These are phyloP conservation scores for Globisporangium ultimum DNA, from an alignment of 352 stramenopile genomes.

Conservation along the genomic window DNA sequence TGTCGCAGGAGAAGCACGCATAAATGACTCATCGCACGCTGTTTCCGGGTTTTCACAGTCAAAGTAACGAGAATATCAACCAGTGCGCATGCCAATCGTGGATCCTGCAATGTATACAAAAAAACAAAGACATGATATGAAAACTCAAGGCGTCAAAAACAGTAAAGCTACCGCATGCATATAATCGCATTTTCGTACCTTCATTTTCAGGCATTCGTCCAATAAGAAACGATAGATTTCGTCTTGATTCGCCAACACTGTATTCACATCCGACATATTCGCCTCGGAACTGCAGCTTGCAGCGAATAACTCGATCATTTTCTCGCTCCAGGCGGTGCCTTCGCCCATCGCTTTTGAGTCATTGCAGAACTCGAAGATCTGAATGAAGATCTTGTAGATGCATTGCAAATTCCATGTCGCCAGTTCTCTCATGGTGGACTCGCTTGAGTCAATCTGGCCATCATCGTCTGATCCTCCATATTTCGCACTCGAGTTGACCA, in stretches of 20 bases:
- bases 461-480: constrained; percentile 13
- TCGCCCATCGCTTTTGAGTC: neutral
- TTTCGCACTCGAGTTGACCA: constrained; percentile 16
- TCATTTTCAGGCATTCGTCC: constrained; percentile 42
- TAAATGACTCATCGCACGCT: constrained; percentile 38
- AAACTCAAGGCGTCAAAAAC: neutral
- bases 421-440: constrained; percentile 1
- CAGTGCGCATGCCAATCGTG: constrained; percentile 38
- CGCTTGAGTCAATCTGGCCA: neutral
- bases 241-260: constrained; percentile 17
- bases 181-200: constrained; percentile 29
- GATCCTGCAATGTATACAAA: constrained; percentile 27
- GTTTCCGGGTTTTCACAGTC: constrained; percentile 40
- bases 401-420: constrained; percentile 22
- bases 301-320: constrained; percentile 36
- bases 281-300: constrained; percentile 16
- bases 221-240: constrained; percentile 45
- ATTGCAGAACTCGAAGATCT: constrained; percentile 32
- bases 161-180: no score
- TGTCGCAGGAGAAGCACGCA: constrained; percentile 60
- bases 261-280: constrained; percentile 5
- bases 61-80: constrained; percentile 38
- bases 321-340: constrained; percentile 3
- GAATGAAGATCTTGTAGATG: constrained; percentile 37
- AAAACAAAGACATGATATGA: neutral